Evolutionary conservation across 129 eudicot genomes (phyloP), one percentile per base, ranked within the genome.

Genomic region (Flaveria bidentis): DNA sequence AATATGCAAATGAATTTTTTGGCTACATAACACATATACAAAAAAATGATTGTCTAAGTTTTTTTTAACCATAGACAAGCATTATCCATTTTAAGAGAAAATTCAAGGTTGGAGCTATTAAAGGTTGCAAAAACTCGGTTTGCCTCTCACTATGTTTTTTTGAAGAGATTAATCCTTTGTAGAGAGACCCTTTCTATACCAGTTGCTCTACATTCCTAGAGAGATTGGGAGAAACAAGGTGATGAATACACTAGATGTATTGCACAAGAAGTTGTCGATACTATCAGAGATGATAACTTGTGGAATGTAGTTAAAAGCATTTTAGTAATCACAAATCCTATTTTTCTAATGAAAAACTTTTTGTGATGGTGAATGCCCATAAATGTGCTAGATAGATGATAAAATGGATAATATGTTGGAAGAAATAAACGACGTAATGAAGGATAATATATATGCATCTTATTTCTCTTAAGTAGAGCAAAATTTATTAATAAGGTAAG

Each of bases 71-170:
- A 51, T 16, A 20, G 56, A 51, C 20, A 51, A 51, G 7, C 20
- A 13, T 51, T 51, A 15, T 51, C 56, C 56, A 16, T 51, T 14
- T 50, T 51, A 15, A 51, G 56, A 51, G 6, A 15, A 15, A 50
- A 50, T 50, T 15, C 41, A 12, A 57, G 41, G 78, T 51, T 17
- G 42, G 78, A 74, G 23, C 45, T 74, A 7, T 45, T 74, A 5
- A 74, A 74, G 28, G 44, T 73, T 23, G 78, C 78, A 53, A 42
- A 73, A 73, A 73, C 78, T 52, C 5, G 25, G 42, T 57, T 74
- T 62, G 78, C 61, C 3, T 74, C 78, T 22, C 71, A 74, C 14
- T 74, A 74, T 26, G 22, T 61, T 25, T 45, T 74, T 10, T 61
- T 74, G 28, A 74, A 74, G 57, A 15, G 57, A 17, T 51, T 51